Conservation (phyloP, 2,329 filamentous ascomycete species). For the Cladophialophora exuberans region DNA sequence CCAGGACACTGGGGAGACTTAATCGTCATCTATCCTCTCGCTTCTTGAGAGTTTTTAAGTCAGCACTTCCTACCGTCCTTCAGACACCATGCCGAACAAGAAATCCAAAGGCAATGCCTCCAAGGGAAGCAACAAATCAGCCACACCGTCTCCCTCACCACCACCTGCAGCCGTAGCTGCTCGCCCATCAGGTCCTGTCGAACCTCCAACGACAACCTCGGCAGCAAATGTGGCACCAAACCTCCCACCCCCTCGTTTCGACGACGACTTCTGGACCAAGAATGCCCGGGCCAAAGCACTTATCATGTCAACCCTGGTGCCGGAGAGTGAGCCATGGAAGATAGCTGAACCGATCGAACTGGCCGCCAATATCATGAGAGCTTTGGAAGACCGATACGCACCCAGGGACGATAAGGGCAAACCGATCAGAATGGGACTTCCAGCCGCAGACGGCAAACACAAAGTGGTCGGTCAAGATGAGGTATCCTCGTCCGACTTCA, state of each 20-base stretch:
- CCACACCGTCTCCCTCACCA: background rate
- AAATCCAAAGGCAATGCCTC: slow-evolving; percentile 22
- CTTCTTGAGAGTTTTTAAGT: background rate
- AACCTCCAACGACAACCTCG: background rate
- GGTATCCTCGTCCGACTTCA: slow-evolving; percentile 16
- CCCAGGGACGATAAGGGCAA: slow-evolving; percentile 15
- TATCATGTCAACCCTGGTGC: slow-evolving; percentile 31
- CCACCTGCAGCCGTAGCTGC: background rate
- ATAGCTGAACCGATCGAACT: slow-evolving; percentile 29
- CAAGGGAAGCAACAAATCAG: slow-evolving; percentile 15
- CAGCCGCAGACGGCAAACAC: background rate
- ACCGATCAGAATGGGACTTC: background rate
- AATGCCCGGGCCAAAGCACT: slow-evolving; percentile 29
- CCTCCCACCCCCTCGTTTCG: background rate
- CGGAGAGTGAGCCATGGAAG: slow-evolving; percentile 29
- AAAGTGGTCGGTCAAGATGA: background rate
- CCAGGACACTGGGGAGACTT: slow-evolving; percentile 14
- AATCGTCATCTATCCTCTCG: background rate
- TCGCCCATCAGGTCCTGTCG: background rate
- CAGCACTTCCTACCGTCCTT: background rate
- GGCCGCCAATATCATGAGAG: slow-evolving; percentile 29
- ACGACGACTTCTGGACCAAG: slow-evolving; percentile 22
- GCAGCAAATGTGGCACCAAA: background rate
- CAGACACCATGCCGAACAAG: slow-evolving; percentile 24
- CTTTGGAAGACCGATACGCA: slow-evolving; percentile 26